Evolutionary conservation across 2,329 filamentous ascomycete genomes (phyloP), one percentile per base, ranked within the genome.

Genomic region (Didymella pomorum): DNA sequence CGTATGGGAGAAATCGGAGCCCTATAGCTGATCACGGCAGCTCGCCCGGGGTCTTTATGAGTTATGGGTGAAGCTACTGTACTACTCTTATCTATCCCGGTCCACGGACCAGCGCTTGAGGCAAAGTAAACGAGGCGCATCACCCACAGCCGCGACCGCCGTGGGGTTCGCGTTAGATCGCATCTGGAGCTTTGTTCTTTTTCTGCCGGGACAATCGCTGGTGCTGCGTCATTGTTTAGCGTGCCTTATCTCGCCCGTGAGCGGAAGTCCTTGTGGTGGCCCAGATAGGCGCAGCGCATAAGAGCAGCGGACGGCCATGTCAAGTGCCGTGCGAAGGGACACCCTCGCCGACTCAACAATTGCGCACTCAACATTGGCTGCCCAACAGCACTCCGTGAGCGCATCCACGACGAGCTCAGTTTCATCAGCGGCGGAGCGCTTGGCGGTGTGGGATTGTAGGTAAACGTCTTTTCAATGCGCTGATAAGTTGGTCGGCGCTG

Each of bases 71-170:
- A 68, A 69, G 66, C 62, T 69, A 67, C 54, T 71, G 72, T 76
- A 67, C 64, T 69, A 69, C 63, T 66, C 72, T 75, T 76, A 75
- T 76, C 73, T 72, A 64, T 70, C 71, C 71, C 70, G 66, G 72
- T 73, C 68, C 66, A 71, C 66, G 65, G 71, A 67, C 63, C 67
- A 67, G 56, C 63, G 52, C 63, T 70, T 63, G 64, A 68, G 70
- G 72, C 68, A 71, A 73, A 74, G 71, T 72, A 73, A 68, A 74
- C 70, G 71, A 75, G 57, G 58, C 66, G 64, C 67, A 67, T 67
- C 64, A 64, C 68, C 66, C 68, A 71, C 71, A 70, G 67, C 65
- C 69, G 66, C 67, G 65, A 67, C 56, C 61, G 68, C 66, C 73
- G 74, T 76, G 74, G 74, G 74, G 74, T 76, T 69, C 65, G 70